A percentile compares a stretch with the other conserved stretches of the same genome.
These are phyloP conservation scores for Pterocarpus santalinus DNA, from an alignment of 306 rosid species.

Conservation along the genomic window DNA sequence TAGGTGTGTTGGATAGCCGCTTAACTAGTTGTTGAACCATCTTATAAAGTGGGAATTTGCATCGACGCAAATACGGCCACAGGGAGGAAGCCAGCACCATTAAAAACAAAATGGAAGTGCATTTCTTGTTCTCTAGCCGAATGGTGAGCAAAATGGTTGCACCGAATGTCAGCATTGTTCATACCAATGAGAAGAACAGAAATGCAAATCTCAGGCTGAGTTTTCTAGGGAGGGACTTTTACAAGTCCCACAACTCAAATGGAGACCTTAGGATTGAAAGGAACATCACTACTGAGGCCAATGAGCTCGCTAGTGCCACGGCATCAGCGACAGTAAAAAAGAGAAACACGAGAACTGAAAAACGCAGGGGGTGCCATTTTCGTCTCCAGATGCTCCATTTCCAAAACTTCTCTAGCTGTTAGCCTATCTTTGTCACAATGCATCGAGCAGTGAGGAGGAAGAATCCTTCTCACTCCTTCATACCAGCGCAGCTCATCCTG, in stretches of 20 bases:
- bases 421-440: constrained; percentile 36
- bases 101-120: constrained; percentile 4
- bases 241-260: constrained; percentile 39
- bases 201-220: constrained; percentile 1
- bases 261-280: constrained; percentile 37
- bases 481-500: constrained; percentile 53
- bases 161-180: constrained; percentile 26
- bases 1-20: neutral
- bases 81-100: constrained; percentile 21
- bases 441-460: constrained; percentile 35
- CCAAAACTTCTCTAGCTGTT: constrained; percentile 34
- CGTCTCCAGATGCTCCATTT: constrained; percentile 15
- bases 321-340: constrained; percentile 18
- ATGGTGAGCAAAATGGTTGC: constrained; percentile 35
- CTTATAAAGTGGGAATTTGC: constrained; percentile 27
- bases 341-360: neutral
- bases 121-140: constrained; percentile 16
- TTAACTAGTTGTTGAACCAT: neutral
- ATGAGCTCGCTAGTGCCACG: constrained; percentile 24
- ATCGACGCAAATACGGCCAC: constrained; percentile 13
- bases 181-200: neutral
- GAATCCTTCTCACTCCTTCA: constrained; percentile 35
- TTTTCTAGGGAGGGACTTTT: constrained; percentile 23
- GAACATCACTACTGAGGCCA: constrained; percentile 38
- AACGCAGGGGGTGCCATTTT: neutral